Evolutionary conservation across 306 rosid species (phyloP).

Genomic region (Glycine latifolia): DNA sequence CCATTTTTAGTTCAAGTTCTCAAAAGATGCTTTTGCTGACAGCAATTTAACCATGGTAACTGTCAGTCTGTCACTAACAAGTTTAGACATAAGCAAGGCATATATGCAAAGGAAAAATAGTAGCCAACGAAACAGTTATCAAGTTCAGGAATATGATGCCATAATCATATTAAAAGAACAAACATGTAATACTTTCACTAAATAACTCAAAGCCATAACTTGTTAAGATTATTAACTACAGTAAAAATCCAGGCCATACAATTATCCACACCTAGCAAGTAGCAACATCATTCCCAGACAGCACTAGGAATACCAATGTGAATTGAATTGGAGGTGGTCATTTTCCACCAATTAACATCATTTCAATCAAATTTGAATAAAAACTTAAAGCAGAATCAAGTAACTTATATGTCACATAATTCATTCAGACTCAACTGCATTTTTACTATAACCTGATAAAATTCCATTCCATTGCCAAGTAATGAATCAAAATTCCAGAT

Average conservation of each 20-base stretch:
- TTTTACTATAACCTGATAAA: not conserved
- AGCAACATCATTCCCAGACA: not conserved
- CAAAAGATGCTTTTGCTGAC: not conserved
- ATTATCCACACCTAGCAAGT: not conserved
- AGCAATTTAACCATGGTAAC: slow-evolving; percentile 10
- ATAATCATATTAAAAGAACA: not conserved
- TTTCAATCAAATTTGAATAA: not conserved
- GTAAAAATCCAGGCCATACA: not conserved
- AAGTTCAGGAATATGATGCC: slow-evolving; percentile 3
- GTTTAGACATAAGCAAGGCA: not conserved
- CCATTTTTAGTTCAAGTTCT: not conserved
- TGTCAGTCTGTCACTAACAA: too few species aligned
- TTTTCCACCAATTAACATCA: not conserved
- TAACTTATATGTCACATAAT: not conserved
- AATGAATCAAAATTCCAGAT: not conserved
- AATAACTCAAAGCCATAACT: not conserved
- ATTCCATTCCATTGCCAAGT: slow-evolving; percentile 1
- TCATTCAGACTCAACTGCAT: not conserved
- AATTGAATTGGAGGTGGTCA: not conserved
- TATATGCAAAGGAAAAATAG: not conserved
- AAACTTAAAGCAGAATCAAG: not conserved
- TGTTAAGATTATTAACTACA: not conserved
- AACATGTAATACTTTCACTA: not conserved
- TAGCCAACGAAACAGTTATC: not conserved
- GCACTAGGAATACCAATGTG: not conserved